phyloP scores from a whole-genome alignment of 129 eudicot species.

The Tagetes patula region DNA sequence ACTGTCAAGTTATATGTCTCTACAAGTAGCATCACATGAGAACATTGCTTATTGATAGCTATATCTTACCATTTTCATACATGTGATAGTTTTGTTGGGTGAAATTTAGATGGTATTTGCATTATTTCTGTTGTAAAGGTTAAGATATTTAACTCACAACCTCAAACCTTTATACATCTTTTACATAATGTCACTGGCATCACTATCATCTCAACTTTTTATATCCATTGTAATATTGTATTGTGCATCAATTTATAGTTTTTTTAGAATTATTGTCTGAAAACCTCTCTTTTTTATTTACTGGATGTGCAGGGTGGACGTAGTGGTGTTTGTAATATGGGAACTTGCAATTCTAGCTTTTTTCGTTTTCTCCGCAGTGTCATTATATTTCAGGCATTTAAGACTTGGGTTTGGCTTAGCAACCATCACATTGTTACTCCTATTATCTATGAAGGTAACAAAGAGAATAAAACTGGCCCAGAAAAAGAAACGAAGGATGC shows the following conservation, averaged over 20 bases:
- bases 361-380: slow-evolving; percentile 87
- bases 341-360: slow-evolving; percentile 83
- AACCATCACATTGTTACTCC: slow-evolving; percentile 60
- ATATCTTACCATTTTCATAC: not conserved
- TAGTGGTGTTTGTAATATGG: slow-evolving; percentile 87
- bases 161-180: not conserved
- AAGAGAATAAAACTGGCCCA: slow-evolving; percentile 80
- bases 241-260: not conserved
- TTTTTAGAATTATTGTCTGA: not conserved
- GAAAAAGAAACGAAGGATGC: slow-evolving; percentile 97
- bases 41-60: not conserved
- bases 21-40: not conserved
- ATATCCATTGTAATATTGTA: too few relatives aligned
- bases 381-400: slow-evolving; percentile 77
- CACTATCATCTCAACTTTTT: not conserved
- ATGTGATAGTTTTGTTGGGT: not conserved
- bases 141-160: slow-evolving; percentile 10
- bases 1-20: not conserved
- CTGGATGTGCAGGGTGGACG: slow-evolving; percentile 81
- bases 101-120: not conserved
- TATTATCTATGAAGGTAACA: slow-evolving; percentile 88
- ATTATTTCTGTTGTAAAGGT: not conserved
- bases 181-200: not conserved
- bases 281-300: not conserved
- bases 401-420: slow-evolving; percentile 63